phyloP scores from a whole-genome alignment of 192 early-diverging fungal genomes.

The Paraglomus brasilianum region DNA sequence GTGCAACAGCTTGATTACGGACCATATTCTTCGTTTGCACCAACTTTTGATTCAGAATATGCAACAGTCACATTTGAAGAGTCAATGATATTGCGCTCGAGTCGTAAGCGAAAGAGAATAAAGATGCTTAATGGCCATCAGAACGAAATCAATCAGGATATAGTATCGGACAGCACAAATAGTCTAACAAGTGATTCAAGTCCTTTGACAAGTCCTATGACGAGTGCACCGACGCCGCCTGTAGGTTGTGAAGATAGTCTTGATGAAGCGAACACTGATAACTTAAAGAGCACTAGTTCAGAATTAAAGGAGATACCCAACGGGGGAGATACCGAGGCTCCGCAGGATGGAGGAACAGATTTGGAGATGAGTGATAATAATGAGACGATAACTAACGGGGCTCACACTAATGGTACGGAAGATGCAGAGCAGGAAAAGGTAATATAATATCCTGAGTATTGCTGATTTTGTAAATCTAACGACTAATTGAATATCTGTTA shows the following conservation, averaged over 20 bases:
- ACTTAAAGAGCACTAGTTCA: too few species aligned
- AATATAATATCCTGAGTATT: background rate
- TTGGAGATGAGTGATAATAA: background rate
- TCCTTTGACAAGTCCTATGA: background rate
- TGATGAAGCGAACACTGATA: too few species aligned
- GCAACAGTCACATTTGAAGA: conserved; percentile 47
- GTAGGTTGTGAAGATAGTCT: too few species aligned
- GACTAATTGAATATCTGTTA: background rate
- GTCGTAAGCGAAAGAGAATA: conserved; percentile 13
- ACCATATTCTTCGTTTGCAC: conserved; percentile 53
- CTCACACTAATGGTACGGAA: background rate
- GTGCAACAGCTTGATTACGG: conserved; percentile 52
- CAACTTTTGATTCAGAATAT: conserved; percentile 48
- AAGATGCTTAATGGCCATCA: background rate
- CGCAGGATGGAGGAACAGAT: background rate
- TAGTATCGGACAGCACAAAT: background rate
- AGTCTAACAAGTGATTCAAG: background rate
- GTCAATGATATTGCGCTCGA: conserved; percentile 34
- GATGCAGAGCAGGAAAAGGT: background rate
- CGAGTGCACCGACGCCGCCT: background rate
- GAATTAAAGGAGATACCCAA: too few species aligned
- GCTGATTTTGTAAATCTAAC: background rate
- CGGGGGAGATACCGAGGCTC: too few species aligned
- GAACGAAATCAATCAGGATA: background rate
- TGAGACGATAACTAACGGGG: background rate